phyloP scores from a whole-genome alignment of 2,329 filamentous ascomycete genomes.

The Delphinella strobiligena region DNA sequence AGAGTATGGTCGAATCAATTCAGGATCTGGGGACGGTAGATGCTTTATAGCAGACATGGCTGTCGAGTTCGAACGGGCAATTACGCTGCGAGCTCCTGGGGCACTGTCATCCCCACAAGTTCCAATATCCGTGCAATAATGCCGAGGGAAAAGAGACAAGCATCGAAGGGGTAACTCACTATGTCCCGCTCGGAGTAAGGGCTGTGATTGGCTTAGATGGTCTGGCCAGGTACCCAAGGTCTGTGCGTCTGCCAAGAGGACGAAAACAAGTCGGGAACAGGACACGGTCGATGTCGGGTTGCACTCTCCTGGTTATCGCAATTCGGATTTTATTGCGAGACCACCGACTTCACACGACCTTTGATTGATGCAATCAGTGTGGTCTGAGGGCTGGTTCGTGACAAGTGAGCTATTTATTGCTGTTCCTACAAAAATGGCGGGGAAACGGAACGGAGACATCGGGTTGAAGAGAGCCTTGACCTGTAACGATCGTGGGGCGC shows the following conservation, averaged over 20 bases:
- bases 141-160: neutral
- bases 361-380: neutral
- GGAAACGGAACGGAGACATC: too few species aligned
- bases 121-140: neutral
- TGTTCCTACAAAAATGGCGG: too few species aligned
- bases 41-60: constrained; percentile 9
- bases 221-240: neutral
- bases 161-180: neutral
- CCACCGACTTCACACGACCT: neutral
- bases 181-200: neutral
- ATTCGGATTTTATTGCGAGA: neutral
- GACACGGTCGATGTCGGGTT: neutral
- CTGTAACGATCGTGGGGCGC: too few species aligned
- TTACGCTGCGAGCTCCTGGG: neutral
- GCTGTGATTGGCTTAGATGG: neutral
- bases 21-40: constrained; percentile 2
- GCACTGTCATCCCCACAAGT: neutral
- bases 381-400: too few species aligned
- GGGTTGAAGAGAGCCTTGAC: too few species aligned
- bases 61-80: constrained; percentile 1
- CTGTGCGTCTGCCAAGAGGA: neutral
- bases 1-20: constrained; percentile 11
- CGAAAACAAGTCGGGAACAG: neutral
- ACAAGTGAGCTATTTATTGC: too few species aligned
- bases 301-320: neutral